A percentile compares a stretch with the other conserved stretches of the same genome.
Evolutionary conservation across 1,284 basidiomycete species (phyloP).

Genomic region (Leccinum griseonigrum): DNA sequence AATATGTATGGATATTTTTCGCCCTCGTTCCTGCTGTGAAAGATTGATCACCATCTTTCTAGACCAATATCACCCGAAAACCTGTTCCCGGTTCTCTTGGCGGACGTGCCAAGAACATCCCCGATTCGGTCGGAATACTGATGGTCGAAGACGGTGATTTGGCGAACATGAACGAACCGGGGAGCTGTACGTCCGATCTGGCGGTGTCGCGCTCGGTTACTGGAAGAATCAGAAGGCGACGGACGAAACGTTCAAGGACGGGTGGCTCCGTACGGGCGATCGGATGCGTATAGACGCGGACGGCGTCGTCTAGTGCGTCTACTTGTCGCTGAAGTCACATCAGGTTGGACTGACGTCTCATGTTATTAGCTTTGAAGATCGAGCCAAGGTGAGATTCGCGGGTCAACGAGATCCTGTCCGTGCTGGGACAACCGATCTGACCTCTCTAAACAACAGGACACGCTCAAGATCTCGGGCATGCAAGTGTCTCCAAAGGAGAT

Average conservation of each 20-base stretch:
- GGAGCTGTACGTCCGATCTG: slow-evolving; percentile 62
- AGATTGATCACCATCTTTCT: not conserved
- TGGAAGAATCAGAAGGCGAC: slow-evolving; percentile 68
- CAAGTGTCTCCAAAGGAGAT: slow-evolving; percentile 78
- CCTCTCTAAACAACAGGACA: slow-evolving; percentile 47
- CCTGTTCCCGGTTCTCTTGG: slow-evolving; percentile 47
- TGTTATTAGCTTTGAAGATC: slow-evolving; percentile 25
- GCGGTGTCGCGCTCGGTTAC: slow-evolving; percentile 61
- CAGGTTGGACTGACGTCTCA: not conserved
- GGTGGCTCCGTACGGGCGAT: slow-evolving; percentile 76
- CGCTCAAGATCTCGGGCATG: slow-evolving; percentile 66
- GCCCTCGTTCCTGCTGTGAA: not conserved
- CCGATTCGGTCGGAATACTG: slow-evolving; percentile 56
- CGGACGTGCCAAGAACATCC: slow-evolving; percentile 41
- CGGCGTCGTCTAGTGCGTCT: slow-evolving; percentile 62
- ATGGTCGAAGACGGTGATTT: slow-evolving; percentile 60
- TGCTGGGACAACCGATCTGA: slow-evolving; percentile 6
- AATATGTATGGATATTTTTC: slow-evolving; percentile 48
- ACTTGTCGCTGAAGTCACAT: not conserved
- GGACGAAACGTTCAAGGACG: slow-evolving; percentile 58
- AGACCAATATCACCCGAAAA: slow-evolving; percentile 55
- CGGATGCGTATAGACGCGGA: slow-evolving; percentile 56
- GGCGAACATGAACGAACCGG: slow-evolving; percentile 55
- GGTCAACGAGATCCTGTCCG: not conserved
- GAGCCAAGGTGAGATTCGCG: slow-evolving; percentile 24